Evolutionary conservation across 768 basidiomycete species (phyloP), one percentile per base, ranked within the genome.

Genomic region (Serpula lacrymans): DNA sequence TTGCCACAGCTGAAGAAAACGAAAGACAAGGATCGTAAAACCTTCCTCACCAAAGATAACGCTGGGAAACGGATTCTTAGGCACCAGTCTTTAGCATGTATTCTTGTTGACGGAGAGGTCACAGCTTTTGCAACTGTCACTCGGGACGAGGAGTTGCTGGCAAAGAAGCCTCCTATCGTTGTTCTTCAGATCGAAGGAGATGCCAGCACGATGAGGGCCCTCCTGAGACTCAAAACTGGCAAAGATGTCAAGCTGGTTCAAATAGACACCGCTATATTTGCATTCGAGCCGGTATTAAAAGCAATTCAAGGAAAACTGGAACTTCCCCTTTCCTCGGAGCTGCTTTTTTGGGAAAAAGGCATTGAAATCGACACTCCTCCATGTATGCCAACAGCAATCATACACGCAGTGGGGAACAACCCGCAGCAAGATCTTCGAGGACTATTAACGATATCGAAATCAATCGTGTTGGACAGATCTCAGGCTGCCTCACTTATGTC

Each of bases 261-360:
- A 41, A 75, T 82, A 18, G 72, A 84, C 49, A 76, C 77, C 0
- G 77, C 79, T 0, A 55, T 82, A 5, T 85, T 82, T 50, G 63
- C 82, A 0, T 84, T 74, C 42, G 74, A 81, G 48, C 80, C 81
- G 2, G 67, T 84, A 18, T 65, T 86, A n/a, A 70, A 58, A 31
- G 74, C 70, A 1, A 62, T 86, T 18, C 72, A 85, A 54, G 50
- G 63, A 13, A 70, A 65, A 42, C 65, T 48, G 5, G 43, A 42
- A 1, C 51, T 84, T 4, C 74, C 80, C 0, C 61, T 84, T 3
- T 56, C 67, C 0, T 51, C 61, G 2, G 80, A 82, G 43, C 52
- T 85, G 11, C 47, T 84, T 1, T 64, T 74, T 23, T 84, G 82
- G 80, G 64, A 68, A 9, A 39, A 60, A 4, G 63, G 55, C 14